Percentiles rank a stretch among this genome's conserved stretches.
phyloP scores from a whole-genome alignment of 345 rosid species.

The Eutrema yunnanense region DNA sequence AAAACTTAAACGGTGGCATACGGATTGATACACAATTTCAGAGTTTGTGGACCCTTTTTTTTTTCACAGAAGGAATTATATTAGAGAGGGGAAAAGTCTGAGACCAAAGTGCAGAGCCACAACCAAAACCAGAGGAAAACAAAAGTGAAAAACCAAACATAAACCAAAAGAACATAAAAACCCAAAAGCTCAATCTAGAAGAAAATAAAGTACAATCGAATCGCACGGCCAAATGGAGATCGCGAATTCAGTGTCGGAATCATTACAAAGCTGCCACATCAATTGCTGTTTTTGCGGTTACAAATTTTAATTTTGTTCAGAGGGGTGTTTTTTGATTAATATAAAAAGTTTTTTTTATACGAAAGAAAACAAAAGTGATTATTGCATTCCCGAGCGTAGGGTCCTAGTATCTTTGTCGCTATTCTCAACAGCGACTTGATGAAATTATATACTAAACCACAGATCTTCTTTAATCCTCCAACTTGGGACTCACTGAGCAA shows the following conservation, averaged over 20 bases:
- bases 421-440: not conserved
- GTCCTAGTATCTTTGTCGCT: not conserved
- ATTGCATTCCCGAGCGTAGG: constrained; percentile 15
- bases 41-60: not conserved
- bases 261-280: too few relatives aligned
- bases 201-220: not conserved
- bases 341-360: too few relatives aligned
- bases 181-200: not conserved
- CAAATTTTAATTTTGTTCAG: not conserved
- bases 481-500: not conserved
- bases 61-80: too few relatives aligned
- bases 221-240: not conserved
- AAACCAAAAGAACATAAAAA: too few relatives aligned
- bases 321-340: not conserved
- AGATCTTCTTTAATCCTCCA: not conserved
- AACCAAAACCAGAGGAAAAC: too few relatives aligned
- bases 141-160: too few relatives aligned
- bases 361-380: constrained; percentile 18
- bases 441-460: not conserved
- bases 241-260: too few relatives aligned
- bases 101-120: too few relatives aligned
- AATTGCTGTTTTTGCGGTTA: not conserved
- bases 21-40: too few relatives aligned
- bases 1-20: too few relatives aligned
- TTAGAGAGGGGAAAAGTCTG: too few relatives aligned